A percentile compares a stretch with the other conserved stretches of the same genome.
These are phyloP conservation scores for Alnus rubra DNA, from an alignment of 306 rosid genomes.

Conservation along the genomic window DNA sequence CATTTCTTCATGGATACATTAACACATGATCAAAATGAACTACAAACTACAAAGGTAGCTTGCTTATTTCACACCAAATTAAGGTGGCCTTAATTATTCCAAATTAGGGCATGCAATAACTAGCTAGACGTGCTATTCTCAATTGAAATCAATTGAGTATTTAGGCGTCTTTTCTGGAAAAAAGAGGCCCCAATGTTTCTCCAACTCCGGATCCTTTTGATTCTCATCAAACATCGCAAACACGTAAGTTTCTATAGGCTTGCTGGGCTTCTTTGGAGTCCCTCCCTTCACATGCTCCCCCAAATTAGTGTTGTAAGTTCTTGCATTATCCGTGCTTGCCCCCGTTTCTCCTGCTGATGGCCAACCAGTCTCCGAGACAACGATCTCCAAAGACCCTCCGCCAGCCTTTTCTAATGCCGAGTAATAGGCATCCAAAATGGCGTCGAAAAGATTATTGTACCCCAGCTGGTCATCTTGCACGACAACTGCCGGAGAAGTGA, in stretches of 20 bases:
- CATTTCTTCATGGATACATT: too few relatives aligned
- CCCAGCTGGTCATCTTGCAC: constrained; percentile 33
- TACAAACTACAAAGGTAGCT: too few relatives aligned
- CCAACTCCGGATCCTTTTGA: constrained; percentile 10
- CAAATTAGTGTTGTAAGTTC: constrained; percentile 38
- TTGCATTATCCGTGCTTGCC: constrained; percentile 34
- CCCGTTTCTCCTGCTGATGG: constrained; percentile 42
- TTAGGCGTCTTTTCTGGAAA: constrained; percentile 34
- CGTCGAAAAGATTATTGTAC: constrained; percentile 45
- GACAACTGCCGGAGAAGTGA: constrained; percentile 18
- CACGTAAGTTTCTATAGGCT: constrained; percentile 36
- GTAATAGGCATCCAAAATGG: constrained; percentile 37
- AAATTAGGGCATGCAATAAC: background rate
- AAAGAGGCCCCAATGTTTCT: constrained; percentile 44
- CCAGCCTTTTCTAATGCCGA: constrained; percentile 46
- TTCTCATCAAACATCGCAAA: constrained; percentile 50
- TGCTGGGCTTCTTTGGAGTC: constrained; percentile 39
- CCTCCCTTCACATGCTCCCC: constrained; percentile 38
- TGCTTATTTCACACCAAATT: too few relatives aligned
- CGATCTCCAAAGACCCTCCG: constrained; percentile 32
- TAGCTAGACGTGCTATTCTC: background rate
- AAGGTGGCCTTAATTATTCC: background rate
- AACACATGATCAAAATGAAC: too few relatives aligned
- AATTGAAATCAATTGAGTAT: constrained; percentile 32
- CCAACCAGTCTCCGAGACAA: constrained; percentile 56